Base-by-base conservation (phyloP, 83 land plant species). In the Picea abies region DNA sequence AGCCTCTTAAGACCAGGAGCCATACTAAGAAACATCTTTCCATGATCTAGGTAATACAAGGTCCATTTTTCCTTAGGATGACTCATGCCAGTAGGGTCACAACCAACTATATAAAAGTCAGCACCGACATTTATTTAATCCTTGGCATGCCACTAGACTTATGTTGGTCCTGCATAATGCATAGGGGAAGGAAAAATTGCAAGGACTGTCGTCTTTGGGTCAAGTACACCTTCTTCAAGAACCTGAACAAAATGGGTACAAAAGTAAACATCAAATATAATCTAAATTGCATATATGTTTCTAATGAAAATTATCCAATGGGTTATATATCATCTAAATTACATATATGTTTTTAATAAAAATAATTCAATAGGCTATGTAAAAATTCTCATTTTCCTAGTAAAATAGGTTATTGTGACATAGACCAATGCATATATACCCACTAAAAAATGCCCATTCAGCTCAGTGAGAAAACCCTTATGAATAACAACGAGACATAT, bases 131-230 rank as follows among this genome's bases (percentile, higher is more conserved):
- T 96, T 39, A 96, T 93, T 14, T 98, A 85, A 35, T 98, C 98
- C 83, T 96, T 96, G 11, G 99, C 99, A 82, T 96, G 99, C 99
- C 99, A 96, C 78, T 96, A 98, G 60, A 96, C 99, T 85, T 96
- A 96, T 52, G 99, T 96, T 75, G 99, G 99, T 15, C 99, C 99
- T 11, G 99, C 99, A 82, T 96, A 96, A 81, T 93, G 96, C 99
- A 96, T 96, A 25, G 99, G 52, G 6, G 52, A 47, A 8, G 99
- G 98, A 69, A 96, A 96, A 76, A 96, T 95, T 15, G 98, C 94
- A 58, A 96, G 94, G 16, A 96, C 92, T 19, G 96, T 96, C 16
- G 96, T 96, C 81, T 90, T 92, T 29, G 99, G 99, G 75, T 96
- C 99, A 61, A 96, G 90, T 68, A 96, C 93, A 44, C 99, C 99